Evolutionary conservation across 2,329 filamentous ascomycete genomes (phyloP), one percentile per base, ranked within the genome.

Genomic region (Fusarium nanum): DNA sequence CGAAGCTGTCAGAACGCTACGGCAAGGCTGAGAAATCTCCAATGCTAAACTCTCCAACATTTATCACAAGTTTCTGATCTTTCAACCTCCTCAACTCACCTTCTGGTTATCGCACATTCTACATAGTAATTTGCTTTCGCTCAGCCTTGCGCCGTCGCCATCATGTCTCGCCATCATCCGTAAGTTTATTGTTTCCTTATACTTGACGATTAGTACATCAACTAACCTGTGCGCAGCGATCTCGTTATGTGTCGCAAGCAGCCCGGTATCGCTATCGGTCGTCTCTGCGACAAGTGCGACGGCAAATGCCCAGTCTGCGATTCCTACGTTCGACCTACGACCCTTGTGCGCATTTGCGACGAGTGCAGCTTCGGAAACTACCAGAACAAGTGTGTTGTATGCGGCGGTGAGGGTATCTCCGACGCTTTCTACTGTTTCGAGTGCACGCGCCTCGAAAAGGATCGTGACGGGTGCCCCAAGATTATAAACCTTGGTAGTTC

Each of bases 221-320:
- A 60, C 80, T 80, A 75, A 80, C 76, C 40, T 23, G 42, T 40
- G 30, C 16, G 6, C 48, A 93, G 91, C 82, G 96, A 99, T 86
- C 91, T 99, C 74, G 96, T 99, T 76, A 98, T 98, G 95, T 99
- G 96, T 89, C 94, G 95, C 85, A 99, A 99, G 85, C 95, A 97
- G 81, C 87, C 95, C 66, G 96, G 96, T 83, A 98, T 98, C 80
- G 93, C 94, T 77, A 97, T 99, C 88, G 96, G 96, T 80, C 94
- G 96, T 60, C 93, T 99, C 79, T 99, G 96, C 88, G 96, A 99
- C 85, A 99, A 99, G 85, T 99, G 96, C 86, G 96, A 99, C 84
- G 96, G 96, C 82, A 99, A 99, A 86, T 99, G 96, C 78, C 96
- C 96, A 72, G 94, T 99, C 67, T 99, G 96, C 89, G 96, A 99